Evolutionary conservation across 495 filamentous ascomycete species (phyloP).

Genomic region (Trichoderma erinaceum): DNA sequence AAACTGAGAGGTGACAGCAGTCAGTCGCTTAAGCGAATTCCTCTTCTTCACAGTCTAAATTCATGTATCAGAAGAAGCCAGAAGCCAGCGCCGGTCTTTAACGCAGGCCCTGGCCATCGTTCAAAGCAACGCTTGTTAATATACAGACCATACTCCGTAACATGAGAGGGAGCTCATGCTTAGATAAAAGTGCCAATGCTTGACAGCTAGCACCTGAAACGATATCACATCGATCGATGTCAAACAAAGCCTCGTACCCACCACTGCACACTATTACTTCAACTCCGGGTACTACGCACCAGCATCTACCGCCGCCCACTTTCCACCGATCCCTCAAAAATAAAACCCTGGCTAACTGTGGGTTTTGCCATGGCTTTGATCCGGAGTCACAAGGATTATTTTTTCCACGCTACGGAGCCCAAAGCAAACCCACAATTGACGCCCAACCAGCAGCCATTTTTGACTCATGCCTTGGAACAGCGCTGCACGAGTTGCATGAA

Average conservation of each 20-base stretch:
- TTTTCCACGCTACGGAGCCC: neutral
- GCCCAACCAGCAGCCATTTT: neutral
- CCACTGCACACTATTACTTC: neutral
- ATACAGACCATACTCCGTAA: too few relatives aligned
- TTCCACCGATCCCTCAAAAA: neutral
- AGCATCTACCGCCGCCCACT: neutral
- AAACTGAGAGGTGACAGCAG: neutral
- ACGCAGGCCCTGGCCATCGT: too few relatives aligned
- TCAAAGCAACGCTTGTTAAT: too few relatives aligned
- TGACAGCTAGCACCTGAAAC: too few relatives aligned
- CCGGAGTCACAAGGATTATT: neutral
- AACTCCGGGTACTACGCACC: neutral
- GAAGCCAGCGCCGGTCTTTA: neutral
- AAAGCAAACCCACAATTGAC: neutral
- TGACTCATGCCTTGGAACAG: slow-evolving; percentile 3
- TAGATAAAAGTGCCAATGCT: too few relatives aligned
- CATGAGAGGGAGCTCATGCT: too few relatives aligned
- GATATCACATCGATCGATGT: too few relatives aligned
- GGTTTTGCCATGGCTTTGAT: neutral
- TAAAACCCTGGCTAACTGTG: neutral
- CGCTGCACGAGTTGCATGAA: slow-evolving; percentile 3
- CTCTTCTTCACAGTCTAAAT: neutral
- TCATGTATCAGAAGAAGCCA: neutral
- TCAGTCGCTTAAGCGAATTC: neutral
- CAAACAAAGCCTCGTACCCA: too few relatives aligned